A percentile compares a stretch with the other conserved stretches of the same genome.
phyloP scores from a whole-genome alignment of 495 filamentous ascomycete genomes.

The Penicillium roqueforti region DNA sequence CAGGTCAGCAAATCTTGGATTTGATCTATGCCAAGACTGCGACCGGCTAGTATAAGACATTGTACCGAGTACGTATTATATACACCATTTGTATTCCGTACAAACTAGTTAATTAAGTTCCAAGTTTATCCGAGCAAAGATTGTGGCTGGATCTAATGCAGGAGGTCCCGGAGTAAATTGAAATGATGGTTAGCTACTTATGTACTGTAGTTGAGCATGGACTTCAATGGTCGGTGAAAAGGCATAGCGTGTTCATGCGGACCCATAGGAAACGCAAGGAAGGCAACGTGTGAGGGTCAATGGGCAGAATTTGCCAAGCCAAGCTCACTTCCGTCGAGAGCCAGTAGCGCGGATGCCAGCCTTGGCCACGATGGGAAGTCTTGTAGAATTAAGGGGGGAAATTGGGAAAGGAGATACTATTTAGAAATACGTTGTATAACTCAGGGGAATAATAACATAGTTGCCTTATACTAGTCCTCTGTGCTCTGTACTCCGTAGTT shows the following conservation, averaged over 20 bases:
- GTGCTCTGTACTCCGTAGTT: not conserved
- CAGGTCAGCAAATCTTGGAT: not conserved
- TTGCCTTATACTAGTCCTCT: too few species aligned
- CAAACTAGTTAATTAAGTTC: too few species aligned
- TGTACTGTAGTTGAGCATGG: too few species aligned
- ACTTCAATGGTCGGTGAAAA: too few species aligned
- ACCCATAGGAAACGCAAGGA: not conserved
- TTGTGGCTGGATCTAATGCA: slow-evolving; percentile 1
- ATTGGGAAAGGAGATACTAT: not conserved
- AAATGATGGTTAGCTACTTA: not conserved
- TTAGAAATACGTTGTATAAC: not conserved
- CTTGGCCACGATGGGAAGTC: not conserved
- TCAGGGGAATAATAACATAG: not conserved
- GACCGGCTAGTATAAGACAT: not conserved
- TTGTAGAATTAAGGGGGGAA: not conserved
- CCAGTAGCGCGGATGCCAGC: too few species aligned
- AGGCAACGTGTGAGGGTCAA: not conserved
- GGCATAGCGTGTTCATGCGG: not conserved
- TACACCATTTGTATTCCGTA: too few species aligned
- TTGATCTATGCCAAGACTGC: slow-evolving; percentile 5
- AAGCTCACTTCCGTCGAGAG: not conserved
- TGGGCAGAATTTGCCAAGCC: not conserved
- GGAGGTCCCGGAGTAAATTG: not conserved
- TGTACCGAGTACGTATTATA: not conserved
- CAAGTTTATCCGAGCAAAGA: not conserved